Conservation (phyloP, 2,329 filamentous ascomycete genomes). For the Ophiostoma triangulosporum region DNA sequence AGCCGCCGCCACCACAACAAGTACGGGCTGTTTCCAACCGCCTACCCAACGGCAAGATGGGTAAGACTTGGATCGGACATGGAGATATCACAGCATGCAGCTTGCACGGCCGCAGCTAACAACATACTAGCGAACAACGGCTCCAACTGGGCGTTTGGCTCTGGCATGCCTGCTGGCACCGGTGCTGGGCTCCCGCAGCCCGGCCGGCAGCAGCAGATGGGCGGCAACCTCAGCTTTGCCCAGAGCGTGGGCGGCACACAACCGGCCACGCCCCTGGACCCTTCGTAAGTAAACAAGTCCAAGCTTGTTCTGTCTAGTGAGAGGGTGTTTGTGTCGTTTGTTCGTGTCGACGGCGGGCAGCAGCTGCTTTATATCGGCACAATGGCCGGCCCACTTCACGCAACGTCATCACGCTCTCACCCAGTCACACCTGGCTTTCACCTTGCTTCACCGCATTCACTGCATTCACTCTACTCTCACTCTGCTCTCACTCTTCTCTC, state of each 20-base stretch:
- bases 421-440: neutral
- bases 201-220: slow-evolving; percentile 31
- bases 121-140: slow-evolving; percentile 32
- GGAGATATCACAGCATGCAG: neutral
- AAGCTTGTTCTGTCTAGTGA: neutral
- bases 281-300: slow-evolving; percentile 41
- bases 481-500: neutral
- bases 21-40: slow-evolving; percentile 33
- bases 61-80: slow-evolving; percentile 24
- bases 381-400: too few relatives aligned
- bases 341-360: too few relatives aligned
- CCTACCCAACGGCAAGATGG: slow-evolving; percentile 52
- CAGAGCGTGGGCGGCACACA: slow-evolving; percentile 52
- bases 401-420: neutral
- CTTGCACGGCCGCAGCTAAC: neutral
- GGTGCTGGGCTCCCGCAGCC: slow-evolving; percentile 31
- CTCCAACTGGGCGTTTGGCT: slow-evolving; percentile 49
- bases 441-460: too few relatives aligned
- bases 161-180: slow-evolving; percentile 40
- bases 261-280: slow-evolving; percentile 46
- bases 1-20: slow-evolving; percentile 21
- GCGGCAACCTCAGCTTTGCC: slow-evolving; percentile 50
- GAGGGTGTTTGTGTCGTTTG: neutral
- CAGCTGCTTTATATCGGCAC: too few relatives aligned
- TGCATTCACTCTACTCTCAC: neutral